Base-by-base conservation (phyloP, 2,329 filamentous ascomycete species). In the Penicillium fuscoglaucum region DNA sequence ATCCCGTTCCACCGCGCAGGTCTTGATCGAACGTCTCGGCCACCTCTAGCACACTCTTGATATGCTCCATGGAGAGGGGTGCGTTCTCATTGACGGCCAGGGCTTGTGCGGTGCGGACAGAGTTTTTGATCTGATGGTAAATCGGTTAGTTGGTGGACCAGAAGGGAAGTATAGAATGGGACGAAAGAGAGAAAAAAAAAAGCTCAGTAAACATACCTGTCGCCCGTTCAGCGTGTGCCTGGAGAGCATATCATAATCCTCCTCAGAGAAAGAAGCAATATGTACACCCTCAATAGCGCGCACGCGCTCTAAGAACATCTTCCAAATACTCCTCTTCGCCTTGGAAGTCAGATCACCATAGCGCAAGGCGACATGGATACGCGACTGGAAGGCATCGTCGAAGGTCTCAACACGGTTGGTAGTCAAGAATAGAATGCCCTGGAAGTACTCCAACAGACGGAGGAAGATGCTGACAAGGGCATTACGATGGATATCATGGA, bases 351-450 rank as follows among this genome's bases (percentile, higher is more conserved):
- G 82, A 49, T 89, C 86, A 40, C 90, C 89, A 74, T 96, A 96
- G 29, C 89, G 83, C 9, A 96, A 80, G 0, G 91, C 90, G 66
- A 96, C 88, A 72, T 96, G 91, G 61, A 96, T 96, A 26, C 92
- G 86, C 10, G 87, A 90, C 71, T 95, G 90, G 80, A 96, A 96
- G 0, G 92, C 92, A 61, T 95, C 90, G 67, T 96, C 92, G 68
- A 96, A 96, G 0, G 90, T 93, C 78, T 88, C 78, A 1, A 96
- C 90, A 1, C 91, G 86, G 72, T 96, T 96, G 2, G 92, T 96
- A 0, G 92, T 96, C 28, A 96, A 76, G 78, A 96, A 96, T 5
- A 96, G 74, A 53, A 96, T 96, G 3, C 92, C 92, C 70, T 96
- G 90, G 77, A 96, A 96, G 73, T 96, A 96, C 74, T 97, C 93